Evolutionary conservation across 495 filamentous ascomycete species (phyloP), one percentile per base, ranked within the genome.

Genomic region (Tuber calosporum): DNA sequence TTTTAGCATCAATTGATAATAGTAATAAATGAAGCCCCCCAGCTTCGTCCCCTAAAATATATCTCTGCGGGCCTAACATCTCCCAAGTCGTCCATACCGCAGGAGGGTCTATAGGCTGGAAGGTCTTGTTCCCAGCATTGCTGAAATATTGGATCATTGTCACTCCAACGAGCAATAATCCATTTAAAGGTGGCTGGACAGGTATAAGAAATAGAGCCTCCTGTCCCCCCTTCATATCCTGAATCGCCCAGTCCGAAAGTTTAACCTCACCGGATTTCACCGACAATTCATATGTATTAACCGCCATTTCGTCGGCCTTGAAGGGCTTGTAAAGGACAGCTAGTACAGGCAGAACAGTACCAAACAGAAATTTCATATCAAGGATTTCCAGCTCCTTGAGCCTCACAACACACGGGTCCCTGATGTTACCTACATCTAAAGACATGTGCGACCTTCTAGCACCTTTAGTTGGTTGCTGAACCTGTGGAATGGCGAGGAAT

Each of bases 1-100:
- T 26, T 90, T 82, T 41, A 11, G 9, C 2, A 58, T 26, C n/a
- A 26, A 26, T 8, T 3, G 22, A 8, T 30, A 58, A 30, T 2
- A 26, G n/a, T 9, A 58, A 58, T 37, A 97, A 84, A 79, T 93
- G 92, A 43, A 99, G 80, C 30, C 85, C 87, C 48, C 94, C 95
- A 77, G 92, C 96, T 72, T 97, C 93, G 82, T 99, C 95, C 11
- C 91, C 93, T 19, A 99, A 83, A 26, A 97, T 84, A 85, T 92
- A 98, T 73, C 91, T 86, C 68, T 90, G 89, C 39, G 87, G 88
- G 78, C 97, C 90, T 38, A 96, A 88, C 76, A 89, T 88, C 77
- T 90, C 90, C 96, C 96, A 99, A 22, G 93, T 88, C 39, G 93
- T 90, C 76, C 95, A 97, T 45, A 94, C 88, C 4, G 89, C 92